Evolutionary conservation across 768 basidiomycete genomes (phyloP).

Genomic region (Tulasnella sp.): DNA sequence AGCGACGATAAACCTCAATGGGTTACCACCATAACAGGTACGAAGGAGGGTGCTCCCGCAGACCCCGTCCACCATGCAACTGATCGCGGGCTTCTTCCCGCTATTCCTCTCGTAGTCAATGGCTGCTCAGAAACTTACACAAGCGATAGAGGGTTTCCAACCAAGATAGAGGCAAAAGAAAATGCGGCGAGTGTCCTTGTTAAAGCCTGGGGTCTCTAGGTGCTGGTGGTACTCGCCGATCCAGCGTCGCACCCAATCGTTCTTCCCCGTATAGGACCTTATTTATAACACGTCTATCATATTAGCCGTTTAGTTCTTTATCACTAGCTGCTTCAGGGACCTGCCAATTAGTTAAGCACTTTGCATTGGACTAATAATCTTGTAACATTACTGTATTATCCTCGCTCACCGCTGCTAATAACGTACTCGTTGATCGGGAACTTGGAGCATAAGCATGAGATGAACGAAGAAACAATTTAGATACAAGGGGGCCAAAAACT

Average conservation of each 20-base stretch:
- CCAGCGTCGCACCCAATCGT: no score
- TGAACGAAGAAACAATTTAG: not conserved
- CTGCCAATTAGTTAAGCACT: no score
- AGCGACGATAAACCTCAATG: not conserved
- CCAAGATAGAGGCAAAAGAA: not conserved
- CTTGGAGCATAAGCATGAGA: not conserved
- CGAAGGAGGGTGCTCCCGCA: not conserved
- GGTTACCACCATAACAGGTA: not conserved
- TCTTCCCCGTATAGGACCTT: no score
- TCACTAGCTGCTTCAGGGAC: not conserved
- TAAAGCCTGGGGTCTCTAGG: not conserved
- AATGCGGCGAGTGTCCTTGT: not conserved
- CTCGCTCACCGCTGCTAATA: not conserved
- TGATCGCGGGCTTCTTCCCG: no score
- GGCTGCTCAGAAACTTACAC: not conserved
- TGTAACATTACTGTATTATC: not conserved
- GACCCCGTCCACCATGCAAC: not conserved
- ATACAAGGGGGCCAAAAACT: no score
- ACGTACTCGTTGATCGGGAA: not conserved
- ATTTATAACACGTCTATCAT: no score
- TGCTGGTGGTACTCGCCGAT: not conserved
- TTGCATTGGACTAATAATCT: no score
- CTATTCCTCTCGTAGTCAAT: not conserved
- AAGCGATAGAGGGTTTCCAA: not conserved
- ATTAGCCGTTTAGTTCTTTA: not conserved